phyloP scores from a whole-genome alignment of 306 rosid species.

The Benincasa hispida region DNA sequence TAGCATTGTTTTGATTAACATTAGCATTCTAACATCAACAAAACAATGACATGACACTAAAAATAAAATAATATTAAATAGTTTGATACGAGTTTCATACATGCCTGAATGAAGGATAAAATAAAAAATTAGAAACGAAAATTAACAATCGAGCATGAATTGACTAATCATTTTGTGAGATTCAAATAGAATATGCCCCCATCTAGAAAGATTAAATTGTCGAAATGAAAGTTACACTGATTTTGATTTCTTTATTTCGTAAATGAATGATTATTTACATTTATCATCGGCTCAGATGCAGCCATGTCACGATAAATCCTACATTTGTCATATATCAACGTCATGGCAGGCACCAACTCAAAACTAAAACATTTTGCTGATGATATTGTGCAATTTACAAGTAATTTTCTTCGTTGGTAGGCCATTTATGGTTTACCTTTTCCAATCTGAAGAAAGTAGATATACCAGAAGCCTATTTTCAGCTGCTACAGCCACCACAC shows the following conservation, averaged over 20 bases:
- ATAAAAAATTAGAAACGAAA: neutral
- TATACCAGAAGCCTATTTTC: slow-evolving; percentile 36
- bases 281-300: neutral
- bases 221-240: neutral
- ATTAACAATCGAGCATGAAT: neutral
- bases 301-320: neutral
- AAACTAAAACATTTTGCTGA: neutral
- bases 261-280: neutral
- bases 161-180: neutral
- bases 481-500: slow-evolving; percentile 51
- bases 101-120: no score
- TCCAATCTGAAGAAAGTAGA: slow-evolving; percentile 13
- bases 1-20: no score
- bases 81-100: no score
- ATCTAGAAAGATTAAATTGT: neutral
- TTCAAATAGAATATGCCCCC: neutral
- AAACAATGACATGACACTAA: no score
- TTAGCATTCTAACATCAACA: no score
- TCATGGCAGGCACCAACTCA: neutral
- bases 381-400: neutral
- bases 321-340: neutral
- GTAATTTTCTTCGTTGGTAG: neutral
- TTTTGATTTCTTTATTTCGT: neutral
- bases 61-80: no score
- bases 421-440: neutral